phyloP scores from a whole-genome alignment of 768 basidiomycete genomes.

The Hypsizygus marmoreus region DNA sequence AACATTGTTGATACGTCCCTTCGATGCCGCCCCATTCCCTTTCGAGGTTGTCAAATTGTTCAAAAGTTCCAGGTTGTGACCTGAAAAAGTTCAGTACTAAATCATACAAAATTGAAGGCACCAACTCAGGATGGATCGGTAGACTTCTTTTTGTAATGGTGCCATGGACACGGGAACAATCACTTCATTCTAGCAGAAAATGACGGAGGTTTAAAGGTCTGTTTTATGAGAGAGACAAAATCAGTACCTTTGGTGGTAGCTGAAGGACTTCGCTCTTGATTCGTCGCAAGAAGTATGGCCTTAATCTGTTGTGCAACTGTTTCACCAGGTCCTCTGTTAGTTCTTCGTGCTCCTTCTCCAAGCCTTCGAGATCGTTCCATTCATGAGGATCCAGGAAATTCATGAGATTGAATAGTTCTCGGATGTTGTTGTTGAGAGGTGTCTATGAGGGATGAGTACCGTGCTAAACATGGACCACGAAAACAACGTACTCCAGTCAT shows the following conservation, averaged over 20 bases:
- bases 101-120: conserved; percentile 11
- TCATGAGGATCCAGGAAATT: conserved; percentile 84
- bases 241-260: conserved; percentile 82
- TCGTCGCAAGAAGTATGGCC: conserved; percentile 92
- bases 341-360: conserved; percentile 75
- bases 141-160: conserved; percentile 84
- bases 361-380: conserved; percentile 73
- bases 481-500: conserved; percentile 76
- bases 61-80: conserved; percentile 69
- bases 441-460: conserved; percentile 49
- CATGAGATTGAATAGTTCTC: conserved; percentile 96
- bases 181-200: conserved; percentile 71
- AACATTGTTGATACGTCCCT: conserved; percentile 73
- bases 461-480: conserved; percentile 1
- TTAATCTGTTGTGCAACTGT: conserved; percentile 73
- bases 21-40: conserved; percentile 35
- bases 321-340: conserved; percentile 81
- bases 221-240: not conserved
- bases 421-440: conserved; percentile 95
- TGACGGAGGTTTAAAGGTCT: no score
- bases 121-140: conserved; percentile 80
- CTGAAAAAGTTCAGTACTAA: conserved; percentile 35
- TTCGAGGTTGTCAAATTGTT: conserved; percentile 54
- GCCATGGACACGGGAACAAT: conserved; percentile 91
- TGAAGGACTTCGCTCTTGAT: conserved; percentile 92